Base-by-base conservation (phyloP, 2,329 filamentous ascomycete species). In the Diaporthe sp. region DNA sequence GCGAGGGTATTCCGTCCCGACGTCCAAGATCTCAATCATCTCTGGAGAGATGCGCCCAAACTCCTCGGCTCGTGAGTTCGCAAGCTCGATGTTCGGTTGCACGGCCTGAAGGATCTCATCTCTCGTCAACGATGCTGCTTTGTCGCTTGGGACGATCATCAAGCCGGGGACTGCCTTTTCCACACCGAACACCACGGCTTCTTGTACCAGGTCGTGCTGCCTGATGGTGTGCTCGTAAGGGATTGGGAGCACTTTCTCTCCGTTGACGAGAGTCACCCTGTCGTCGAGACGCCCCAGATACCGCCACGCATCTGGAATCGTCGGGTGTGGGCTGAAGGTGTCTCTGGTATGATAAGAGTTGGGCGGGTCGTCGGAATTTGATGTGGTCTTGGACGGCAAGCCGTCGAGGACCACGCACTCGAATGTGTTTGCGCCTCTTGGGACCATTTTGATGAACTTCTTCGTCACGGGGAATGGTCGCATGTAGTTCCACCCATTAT, bases 131-230 rank as follows among this genome's bases (percentile, higher is more conserved):
- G 84, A 78, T 0, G 80, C 80, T 0, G 86, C 86, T 3, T 82
- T 82, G 28, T 88, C 85, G 15, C 86, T 84, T 37, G 88, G 86
- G 31, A 92, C 83, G 17, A 92, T 83, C 15, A 92, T 78, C 15
- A 91, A 78, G 1, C 90, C 91, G 0, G 89, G 88, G 39, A 88
- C 84, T 0, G 87, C 84, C 65, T 85, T 86, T 12, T 87, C 89
- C 1, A 87, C 85, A 0, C 91, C 91, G 76, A 92, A 91, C 0
- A 91, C 86, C 3, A 92, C 84, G 0, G 88, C 88, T 75, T 93
- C 91, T 22, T 86, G 84, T 0, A 93, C 88, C 0, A 87, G 81
- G 4, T 84, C 82, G 67, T 89, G 84, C 71, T 90, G 86, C 12
- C 90, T 84, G 15, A 92, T 87, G 0, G 85, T 84, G 5, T 88